Evolutionary conservation across 345 rosid species (phyloP).

Genomic region (Populus simonii): DNA sequence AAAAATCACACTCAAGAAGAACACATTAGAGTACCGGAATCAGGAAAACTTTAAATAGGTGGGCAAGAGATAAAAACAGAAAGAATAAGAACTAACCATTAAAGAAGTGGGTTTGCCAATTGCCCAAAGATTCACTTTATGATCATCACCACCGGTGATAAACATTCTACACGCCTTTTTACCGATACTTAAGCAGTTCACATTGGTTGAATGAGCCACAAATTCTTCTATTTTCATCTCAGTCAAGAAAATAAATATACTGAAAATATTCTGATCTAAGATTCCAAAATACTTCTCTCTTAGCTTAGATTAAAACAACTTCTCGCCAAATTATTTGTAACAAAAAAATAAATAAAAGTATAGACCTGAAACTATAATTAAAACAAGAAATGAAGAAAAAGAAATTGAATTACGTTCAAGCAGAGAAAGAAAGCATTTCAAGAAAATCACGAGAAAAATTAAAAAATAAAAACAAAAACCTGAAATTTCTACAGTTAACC

Average conservation of each 20-base stretch:
- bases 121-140: conserved; percentile 88
- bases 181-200: conserved; percentile 76
- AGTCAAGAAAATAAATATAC: conserved; percentile 40
- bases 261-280: neutral
- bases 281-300: neutral
- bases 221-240: conserved; percentile 72
- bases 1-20: neutral
- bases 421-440: neutral
- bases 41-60: neutral
- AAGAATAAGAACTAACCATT: conserved; percentile 50
- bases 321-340: neutral
- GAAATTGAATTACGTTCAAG: neutral
- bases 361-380: neutral
- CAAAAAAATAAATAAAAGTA: too few species aligned
- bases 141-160: conserved; percentile 89
- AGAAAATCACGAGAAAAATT: neutral
- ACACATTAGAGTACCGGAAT: neutral
- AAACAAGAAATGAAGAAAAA: neutral
- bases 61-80: neutral
- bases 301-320: neutral
- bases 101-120: conserved; percentile 82
- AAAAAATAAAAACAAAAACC: conserved; percentile 4
- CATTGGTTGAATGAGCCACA: conserved; percentile 82
- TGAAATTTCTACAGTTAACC: conserved; percentile 5
- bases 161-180: conserved; percentile 73